Evolutionary conservation across 768 basidiomycete genomes (phyloP).

Genomic region (Termitomyces heimii): DNA sequence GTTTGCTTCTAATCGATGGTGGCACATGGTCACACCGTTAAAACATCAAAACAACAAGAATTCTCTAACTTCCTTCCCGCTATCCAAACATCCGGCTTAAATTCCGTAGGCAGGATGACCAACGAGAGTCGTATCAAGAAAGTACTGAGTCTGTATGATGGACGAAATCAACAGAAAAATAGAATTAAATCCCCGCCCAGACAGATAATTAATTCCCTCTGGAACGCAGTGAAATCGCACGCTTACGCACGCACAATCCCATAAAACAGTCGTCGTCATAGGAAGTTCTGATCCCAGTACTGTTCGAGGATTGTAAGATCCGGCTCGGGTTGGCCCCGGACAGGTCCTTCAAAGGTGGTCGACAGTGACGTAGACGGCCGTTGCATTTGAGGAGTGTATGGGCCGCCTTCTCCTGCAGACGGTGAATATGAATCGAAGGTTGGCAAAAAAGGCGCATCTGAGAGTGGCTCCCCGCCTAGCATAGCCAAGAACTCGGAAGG

Average conservation of each 20-base stretch:
- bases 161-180: too few species aligned
- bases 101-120: neutral
- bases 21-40: too few species aligned
- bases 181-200: neutral
- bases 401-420: neutral
- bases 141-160: too few species aligned
- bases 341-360: neutral
- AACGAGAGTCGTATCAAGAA: neutral
- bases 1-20: too few species aligned
- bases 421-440: constrained; percentile 14
- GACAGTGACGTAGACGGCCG: neutral
- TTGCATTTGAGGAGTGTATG: constrained; percentile 4
- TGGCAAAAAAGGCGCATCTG: constrained; percentile 31
- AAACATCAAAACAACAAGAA: too few species aligned
- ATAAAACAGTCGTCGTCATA: neutral
- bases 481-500: constrained; percentile 30
- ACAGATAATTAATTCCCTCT: neutral
- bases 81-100: neutral
- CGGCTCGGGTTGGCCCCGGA: constrained; percentile 3
- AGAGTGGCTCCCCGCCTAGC: constrained; percentile 33
- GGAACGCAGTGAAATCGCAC: neutral
- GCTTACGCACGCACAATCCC: too few species aligned
- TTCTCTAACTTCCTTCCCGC: neutral
- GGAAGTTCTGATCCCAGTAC: constrained; percentile 14
- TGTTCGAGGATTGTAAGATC: constrained; percentile 14